Base-by-base conservation (phyloP, 2,329 filamentous ascomycete species). In the Fusarium ambrosium region DNA sequence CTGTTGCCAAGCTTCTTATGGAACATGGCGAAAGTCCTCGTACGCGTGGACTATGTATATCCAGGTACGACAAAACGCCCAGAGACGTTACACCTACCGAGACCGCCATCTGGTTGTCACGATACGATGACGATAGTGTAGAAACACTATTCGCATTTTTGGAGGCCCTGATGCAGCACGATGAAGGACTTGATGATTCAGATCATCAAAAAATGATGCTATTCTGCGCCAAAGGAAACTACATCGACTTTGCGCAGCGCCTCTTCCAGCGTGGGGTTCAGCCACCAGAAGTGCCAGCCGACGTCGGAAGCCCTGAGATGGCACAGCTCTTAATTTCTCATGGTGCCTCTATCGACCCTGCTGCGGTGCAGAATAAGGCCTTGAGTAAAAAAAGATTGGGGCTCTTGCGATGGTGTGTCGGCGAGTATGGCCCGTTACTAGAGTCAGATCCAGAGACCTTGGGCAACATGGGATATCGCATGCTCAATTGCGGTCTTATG, bases 361-460 rank as follows among this genome's bases (percentile, higher is more conserved):
- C 0, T 9, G 27, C 6, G 6, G 11, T 73, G 1, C 62, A 73
- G 7, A 20, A 29, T 4, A 20, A 34, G 11, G 51, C 36, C 0
- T 2, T 73, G 1, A n/a, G 4, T 4, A 6, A 36, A 10, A 10
- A 13, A 9, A 0, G 32, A 34, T 4, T 71, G 2, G 20, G 20
- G 1, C 6, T 73, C 0, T 6, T 73, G 0, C 58, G 66, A 4
- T 73, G 70, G 70, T 73, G 62, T 8, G 70, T 73, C 16, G 20
- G 11, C 1, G 27, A 63, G 6, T 71, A 73, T 5, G 70, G 70
- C 3, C 58, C 70, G 0, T 14, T 41, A 2, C 13, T 73, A 2
- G 56, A 59, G 0, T 45, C 45, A 6, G 62, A 68, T 11, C 48
- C 53, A 2, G 6, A 32, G 2, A 63, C 36, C 0, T 71, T 66